A percentile compares a stretch with the other conserved stretches of the same genome.
Evolutionary conservation across 2,329 filamentous ascomycete species (phyloP).

Genomic region (Sporothrix pseudoabietina): DNA sequence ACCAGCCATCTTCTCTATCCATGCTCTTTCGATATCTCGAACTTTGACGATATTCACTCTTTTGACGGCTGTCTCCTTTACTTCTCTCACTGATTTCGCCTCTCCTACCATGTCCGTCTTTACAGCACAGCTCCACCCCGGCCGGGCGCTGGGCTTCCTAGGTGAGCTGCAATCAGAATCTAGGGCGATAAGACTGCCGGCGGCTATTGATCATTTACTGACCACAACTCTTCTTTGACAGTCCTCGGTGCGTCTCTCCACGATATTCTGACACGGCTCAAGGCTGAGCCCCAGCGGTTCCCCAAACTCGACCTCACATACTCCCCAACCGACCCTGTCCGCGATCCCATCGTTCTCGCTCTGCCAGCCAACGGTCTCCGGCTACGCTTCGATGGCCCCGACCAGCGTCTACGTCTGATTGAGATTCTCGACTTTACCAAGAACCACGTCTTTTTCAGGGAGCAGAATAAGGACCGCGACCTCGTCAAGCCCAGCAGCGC

Average conservation of each 20-base stretch:
- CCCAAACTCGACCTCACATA: constrained; percentile 82
- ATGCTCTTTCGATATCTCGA: too few relatives aligned
- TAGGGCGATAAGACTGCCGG: background rate
- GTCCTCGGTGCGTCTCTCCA: constrained; percentile 90
- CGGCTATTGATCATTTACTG: constrained; percentile 25
- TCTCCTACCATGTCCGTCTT: constrained; percentile 48
- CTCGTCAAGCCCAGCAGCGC: constrained; percentile 64
- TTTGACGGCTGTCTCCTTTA: background rate
- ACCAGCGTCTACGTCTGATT: constrained; percentile 87
- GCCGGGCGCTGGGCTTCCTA: constrained; percentile 66
- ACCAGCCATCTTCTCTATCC: background rate
- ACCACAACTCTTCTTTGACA: constrained; percentile 43
- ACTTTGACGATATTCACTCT: background rate
- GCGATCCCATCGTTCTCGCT: constrained; percentile 71
- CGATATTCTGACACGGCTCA: constrained; percentile 83
- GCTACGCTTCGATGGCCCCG: constrained; percentile 88
- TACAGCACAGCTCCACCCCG: constrained; percentile 65
- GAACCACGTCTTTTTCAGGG: constrained; percentile 79
- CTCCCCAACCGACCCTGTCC: constrained; percentile 72
- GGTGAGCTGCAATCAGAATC: constrained; percentile 38
- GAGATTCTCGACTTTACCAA: constrained; percentile 90
- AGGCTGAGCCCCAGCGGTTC: constrained; percentile 81
- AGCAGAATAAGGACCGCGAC: constrained; percentile 64
- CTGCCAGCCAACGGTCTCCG: constrained; percentile 86
- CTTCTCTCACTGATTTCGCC: background rate